These are phyloP conservation scores for Neurospora sp. DNA, from an alignment of 495 filamentous ascomycete genomes.

Conservation along the genomic window DNA sequence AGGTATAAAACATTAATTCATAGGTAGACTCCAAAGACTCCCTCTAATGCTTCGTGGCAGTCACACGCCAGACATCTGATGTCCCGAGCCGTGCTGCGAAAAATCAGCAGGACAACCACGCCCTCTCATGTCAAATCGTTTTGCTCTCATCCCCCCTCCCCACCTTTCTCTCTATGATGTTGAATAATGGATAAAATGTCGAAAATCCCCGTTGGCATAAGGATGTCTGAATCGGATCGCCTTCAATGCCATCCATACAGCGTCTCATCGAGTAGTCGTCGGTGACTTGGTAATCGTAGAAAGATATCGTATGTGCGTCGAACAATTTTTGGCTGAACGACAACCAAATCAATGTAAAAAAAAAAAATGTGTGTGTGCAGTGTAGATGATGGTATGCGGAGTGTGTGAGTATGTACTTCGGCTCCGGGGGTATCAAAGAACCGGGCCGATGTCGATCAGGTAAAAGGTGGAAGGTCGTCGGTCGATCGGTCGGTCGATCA, in stretches of 20 bases:
- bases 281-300: not conserved
- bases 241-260: not conserved
- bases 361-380: not conserved
- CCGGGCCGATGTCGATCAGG: not conserved
- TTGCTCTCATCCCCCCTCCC: not conserved
- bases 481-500: not conserved
- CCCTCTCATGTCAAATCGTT: not conserved
- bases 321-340: not conserved
- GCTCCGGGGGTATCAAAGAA: not conserved
- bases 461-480: not conserved
- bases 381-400: not conserved
- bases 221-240: not conserved
- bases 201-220: not conserved
- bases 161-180: not conserved
- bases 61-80: not conserved
- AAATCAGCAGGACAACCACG: not conserved
- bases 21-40: not conserved
- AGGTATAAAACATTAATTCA: not conserved
- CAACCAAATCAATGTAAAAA: not conserved
- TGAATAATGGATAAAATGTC: not conserved
- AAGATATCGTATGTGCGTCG: not conserved
- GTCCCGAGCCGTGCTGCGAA: not conserved
- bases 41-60: not conserved
- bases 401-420: not conserved
- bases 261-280: not conserved